Conservation (phyloP, 345 rosid species). For the Clausena lansium region DNA sequence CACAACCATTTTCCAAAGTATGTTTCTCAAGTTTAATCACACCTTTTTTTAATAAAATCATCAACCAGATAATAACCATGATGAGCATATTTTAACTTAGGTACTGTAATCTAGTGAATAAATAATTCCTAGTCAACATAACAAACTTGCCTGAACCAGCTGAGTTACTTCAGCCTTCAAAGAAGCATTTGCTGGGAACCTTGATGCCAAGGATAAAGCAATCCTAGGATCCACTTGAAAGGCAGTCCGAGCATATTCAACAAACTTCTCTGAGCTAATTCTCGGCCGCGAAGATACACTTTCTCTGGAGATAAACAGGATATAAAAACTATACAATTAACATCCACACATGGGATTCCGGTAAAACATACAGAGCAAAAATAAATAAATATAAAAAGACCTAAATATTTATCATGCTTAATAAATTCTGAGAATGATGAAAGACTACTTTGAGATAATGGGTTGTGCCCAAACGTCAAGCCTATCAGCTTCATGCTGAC, state of each 20-base stretch:
- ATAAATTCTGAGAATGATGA: neutral
- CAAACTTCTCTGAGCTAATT: conserved; percentile 82
- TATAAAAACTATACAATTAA: conserved; percentile 11
- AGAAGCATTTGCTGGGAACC: conserved; percentile 72
- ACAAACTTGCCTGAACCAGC: conserved; percentile 74
- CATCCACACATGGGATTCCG: neutral
- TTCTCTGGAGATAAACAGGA: conserved; percentile 55
- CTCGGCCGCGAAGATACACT: conserved; percentile 52
- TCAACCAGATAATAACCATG: neutral
- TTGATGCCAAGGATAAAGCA: conserved; percentile 74
- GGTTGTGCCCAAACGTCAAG: conserved; percentile 99
- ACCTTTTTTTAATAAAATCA: neutral
- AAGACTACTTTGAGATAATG: conserved; percentile 68
- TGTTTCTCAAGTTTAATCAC: neutral
- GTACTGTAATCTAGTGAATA: neutral
- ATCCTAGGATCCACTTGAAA: conserved; percentile 90
- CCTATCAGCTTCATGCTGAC: conserved; percentile 98
- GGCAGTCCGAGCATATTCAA: conserved; percentile 80
- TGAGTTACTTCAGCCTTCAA: conserved; percentile 82
- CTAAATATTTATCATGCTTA: conserved; percentile 1
- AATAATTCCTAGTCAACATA: conserved; percentile 4
- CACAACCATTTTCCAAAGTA: neutral
- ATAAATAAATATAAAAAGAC: neutral
- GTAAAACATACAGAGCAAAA: neutral
- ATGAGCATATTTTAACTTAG: neutral